Conservation (phyloP, 2,329 filamentous ascomycete species). For the Colletotrichum lini region DNA sequence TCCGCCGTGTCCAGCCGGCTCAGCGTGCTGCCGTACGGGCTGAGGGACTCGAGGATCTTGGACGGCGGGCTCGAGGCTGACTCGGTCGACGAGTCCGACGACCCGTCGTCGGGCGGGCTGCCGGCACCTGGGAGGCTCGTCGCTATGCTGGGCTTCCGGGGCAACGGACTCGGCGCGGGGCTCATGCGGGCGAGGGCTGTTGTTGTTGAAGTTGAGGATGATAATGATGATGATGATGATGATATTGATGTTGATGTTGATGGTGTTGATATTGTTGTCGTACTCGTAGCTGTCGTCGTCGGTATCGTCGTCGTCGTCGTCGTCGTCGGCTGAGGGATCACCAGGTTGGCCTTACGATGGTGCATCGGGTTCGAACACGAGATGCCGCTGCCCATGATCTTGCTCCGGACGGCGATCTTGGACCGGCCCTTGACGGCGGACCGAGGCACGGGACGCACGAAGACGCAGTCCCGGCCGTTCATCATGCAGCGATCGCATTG, state of each 20-base stretch:
- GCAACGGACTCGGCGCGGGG: not conserved
- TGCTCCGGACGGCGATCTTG: constrained; percentile 29
- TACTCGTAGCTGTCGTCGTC: too few species aligned
- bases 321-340: constrained; percentile 4
- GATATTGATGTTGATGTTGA: too few species aligned
- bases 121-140: constrained; percentile 5
- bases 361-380: constrained; percentile 15
- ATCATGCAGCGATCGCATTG: constrained; percentile 41
- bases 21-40: constrained; percentile 31
- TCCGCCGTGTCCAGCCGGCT: constrained; percentile 18
- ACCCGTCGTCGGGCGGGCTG: constrained; percentile 36
- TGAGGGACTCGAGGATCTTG: constrained; percentile 37
- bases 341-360: constrained; percentile 14
- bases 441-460: constrained; percentile 39
- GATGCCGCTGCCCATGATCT: constrained; percentile 28
- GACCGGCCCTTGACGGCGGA: constrained; percentile 38
- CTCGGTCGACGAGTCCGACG: constrained; percentile 36
- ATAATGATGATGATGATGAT: too few species aligned
- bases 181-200: not conserved
- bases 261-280: too few species aligned
- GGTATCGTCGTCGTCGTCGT: constrained; percentile 14
- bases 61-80: constrained; percentile 36
- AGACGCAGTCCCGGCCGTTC: constrained; percentile 42
- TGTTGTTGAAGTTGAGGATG: too few species aligned
- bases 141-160: constrained; percentile 21